Evolutionary conservation across 768 basidiomycete genomes (phyloP).

Genomic region (Tulasnella sp.): DNA sequence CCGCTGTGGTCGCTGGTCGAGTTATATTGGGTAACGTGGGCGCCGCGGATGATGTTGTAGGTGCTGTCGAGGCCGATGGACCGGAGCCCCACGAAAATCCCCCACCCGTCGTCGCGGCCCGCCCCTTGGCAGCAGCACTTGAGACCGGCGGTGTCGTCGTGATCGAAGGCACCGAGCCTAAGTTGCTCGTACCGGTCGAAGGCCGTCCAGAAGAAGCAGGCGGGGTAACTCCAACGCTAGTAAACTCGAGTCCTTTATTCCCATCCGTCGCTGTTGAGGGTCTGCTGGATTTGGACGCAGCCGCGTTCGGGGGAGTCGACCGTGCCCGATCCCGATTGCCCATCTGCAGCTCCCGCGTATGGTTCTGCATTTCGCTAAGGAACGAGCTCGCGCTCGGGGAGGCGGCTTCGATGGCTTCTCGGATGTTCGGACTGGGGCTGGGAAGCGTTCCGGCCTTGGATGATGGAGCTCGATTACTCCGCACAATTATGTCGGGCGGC

Average conservation of each 20-base stretch:
- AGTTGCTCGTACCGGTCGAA: not conserved
- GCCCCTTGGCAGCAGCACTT: not conserved
- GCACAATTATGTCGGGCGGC: not conserved
- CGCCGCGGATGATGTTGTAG: conserved; percentile 32
- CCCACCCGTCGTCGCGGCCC: not conserved
- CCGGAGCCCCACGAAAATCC: conserved; percentile 15
- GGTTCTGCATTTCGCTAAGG: conserved; percentile 19
- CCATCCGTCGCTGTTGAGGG: not conserved
- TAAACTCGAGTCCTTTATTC: not conserved
- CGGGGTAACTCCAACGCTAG: conserved; percentile 13
- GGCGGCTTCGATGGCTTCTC: conserved; percentile 14
- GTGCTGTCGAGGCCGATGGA: conserved; percentile 34
- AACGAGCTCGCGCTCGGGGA: conserved; percentile 17
- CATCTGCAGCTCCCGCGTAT: not conserved
- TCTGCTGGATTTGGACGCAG: not conserved
- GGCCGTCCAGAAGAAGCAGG: not conserved
- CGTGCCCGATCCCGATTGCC: conserved; percentile 16
- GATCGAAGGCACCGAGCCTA: not conserved
- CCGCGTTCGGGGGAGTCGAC: conserved; percentile 18
- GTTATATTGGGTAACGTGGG: conserved; percentile 23
- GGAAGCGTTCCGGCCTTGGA: not conserved
- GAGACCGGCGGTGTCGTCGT: conserved; percentile 6
- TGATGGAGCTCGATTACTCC: not conserved
- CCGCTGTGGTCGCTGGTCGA: conserved; percentile 34
- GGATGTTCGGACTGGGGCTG: not conserved